Conservation (phyloP, 495 filamentous ascomycete genomes). For the Penicillium argentinense region DNA sequence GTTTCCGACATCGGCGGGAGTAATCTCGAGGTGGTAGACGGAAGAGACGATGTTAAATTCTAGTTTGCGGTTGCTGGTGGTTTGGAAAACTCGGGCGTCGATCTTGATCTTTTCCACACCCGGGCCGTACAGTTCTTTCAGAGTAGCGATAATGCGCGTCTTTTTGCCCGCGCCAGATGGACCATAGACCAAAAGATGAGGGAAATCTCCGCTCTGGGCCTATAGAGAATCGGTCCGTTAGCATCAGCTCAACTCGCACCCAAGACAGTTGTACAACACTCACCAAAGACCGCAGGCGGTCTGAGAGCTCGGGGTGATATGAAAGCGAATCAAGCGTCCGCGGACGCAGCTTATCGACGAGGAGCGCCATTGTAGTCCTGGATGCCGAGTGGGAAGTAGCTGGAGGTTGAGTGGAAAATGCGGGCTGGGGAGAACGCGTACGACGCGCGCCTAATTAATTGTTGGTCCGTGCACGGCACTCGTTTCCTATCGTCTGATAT, state of each 20-base stretch:
- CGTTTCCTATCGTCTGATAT: not conserved
- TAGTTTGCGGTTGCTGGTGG: slow-evolving; percentile 89
- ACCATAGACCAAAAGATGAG: slow-evolving; percentile 93
- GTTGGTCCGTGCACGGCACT: slow-evolving; percentile 35
- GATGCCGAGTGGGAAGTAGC: not conserved
- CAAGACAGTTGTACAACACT: slow-evolving; percentile 15
- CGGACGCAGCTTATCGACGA: slow-evolving; percentile 95
- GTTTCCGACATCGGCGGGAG: slow-evolving; percentile 93
- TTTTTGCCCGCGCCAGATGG: slow-evolving; percentile 97
- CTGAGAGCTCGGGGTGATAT: slow-evolving; percentile 87
- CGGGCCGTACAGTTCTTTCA: slow-evolving; percentile 88
- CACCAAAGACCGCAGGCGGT: slow-evolving; percentile 84
- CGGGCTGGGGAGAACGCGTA: slow-evolving; percentile 35
- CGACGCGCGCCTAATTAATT: slow-evolving; percentile 42
- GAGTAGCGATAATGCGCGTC: slow-evolving; percentile 89
- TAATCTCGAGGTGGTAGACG: slow-evolving; percentile 97
- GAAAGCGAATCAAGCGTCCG: slow-evolving; percentile 80
- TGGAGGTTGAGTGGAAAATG: slow-evolving; percentile 14
- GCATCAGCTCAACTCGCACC: not conserved
- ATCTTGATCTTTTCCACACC: slow-evolving; percentile 98
- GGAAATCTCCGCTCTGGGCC: slow-evolving; percentile 96
- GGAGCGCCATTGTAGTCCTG: slow-evolving; percentile 60
- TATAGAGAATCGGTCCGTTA: slow-evolving; percentile 28
- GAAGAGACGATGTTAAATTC: slow-evolving; percentile 98
- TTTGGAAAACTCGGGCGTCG: slow-evolving; percentile 93